phyloP scores from a whole-genome alignment of 768 basidiomycete genomes.

The Coprinellus aureogranulatus region DNA sequence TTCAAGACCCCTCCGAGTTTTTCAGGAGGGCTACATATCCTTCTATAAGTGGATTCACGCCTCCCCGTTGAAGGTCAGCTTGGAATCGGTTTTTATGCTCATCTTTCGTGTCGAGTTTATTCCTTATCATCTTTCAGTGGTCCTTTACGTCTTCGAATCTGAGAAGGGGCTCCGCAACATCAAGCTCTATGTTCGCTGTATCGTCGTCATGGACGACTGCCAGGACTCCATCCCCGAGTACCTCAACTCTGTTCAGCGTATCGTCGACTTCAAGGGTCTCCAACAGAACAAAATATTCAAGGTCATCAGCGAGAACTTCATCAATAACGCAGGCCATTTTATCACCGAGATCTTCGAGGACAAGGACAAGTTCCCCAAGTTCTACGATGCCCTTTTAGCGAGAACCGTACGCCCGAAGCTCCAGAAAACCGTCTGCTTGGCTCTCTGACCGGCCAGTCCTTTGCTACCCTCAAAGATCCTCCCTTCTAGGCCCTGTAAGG shows the following conservation, averaged over 20 bases:
- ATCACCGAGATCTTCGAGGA: constrained; percentile 97
- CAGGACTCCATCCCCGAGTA: constrained; percentile 99
- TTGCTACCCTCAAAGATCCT: constrained; percentile 85
- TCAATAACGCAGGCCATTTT: constrained; percentile 96
- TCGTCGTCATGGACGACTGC: constrained; percentile 99
- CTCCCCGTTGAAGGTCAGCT: constrained; percentile 99
- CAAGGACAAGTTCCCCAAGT: constrained; percentile 97
- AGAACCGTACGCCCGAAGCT: constrained; percentile 99
- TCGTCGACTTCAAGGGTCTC: constrained; percentile 99
- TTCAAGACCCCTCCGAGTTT: constrained; percentile 94
- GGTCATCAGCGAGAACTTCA: constrained; percentile 98
- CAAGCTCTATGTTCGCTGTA: constrained; percentile 99
- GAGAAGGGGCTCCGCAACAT: constrained; percentile 99
- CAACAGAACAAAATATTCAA: constrained; percentile 99
- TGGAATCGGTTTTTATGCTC: constrained; percentile 71
- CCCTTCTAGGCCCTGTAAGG: constrained; percentile 99
- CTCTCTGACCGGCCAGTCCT: constrained; percentile 98
- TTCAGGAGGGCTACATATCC: constrained; percentile 84
- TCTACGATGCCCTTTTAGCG: constrained; percentile 98
- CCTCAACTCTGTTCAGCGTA: constrained; percentile 99
- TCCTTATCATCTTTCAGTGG: constrained; percentile 50
- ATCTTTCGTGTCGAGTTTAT: background rate
- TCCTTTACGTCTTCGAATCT: constrained; percentile 98
- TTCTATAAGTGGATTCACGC: constrained; percentile 99
- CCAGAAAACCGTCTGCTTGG: constrained; percentile 98